phyloP scores from a whole-genome alignment of 108 stramenopile species.

The Craspedostauros australis region DNA sequence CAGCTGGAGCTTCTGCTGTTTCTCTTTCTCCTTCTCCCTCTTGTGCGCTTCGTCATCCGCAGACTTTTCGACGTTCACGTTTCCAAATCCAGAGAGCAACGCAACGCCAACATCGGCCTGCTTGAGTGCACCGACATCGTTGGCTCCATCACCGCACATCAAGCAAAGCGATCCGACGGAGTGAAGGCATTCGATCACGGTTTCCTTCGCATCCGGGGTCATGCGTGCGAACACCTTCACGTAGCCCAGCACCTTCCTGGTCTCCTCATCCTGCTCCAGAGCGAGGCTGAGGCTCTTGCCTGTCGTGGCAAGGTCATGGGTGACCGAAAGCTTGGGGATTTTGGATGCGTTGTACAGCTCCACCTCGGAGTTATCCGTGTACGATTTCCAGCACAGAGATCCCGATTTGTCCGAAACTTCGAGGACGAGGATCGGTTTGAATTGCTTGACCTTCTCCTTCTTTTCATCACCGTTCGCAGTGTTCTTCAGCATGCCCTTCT shows the following conservation, averaged over 20 bases:
- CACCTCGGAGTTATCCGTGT: slow-evolving; percentile 65
- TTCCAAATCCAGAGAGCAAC: slow-evolving; percentile 90
- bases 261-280: slow-evolving; percentile 63
- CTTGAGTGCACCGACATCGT: slow-evolving; percentile 90
- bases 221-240: slow-evolving; percentile 95
- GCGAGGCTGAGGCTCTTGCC: slow-evolving; percentile 71
- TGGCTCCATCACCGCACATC: slow-evolving; percentile 98
- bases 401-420: slow-evolving; percentile 39
- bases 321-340: slow-evolving; percentile 59
- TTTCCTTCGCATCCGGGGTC: slow-evolving; percentile 96
- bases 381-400: slow-evolving; percentile 76
- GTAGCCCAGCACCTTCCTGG: slow-evolving; percentile 60
- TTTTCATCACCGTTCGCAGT: slow-evolving; percentile 1
- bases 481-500: background rate
- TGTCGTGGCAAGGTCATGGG: slow-evolving; percentile 81
- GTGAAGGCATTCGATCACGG: slow-evolving; percentile 85
- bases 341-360: slow-evolving; percentile 43
- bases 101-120: slow-evolving; percentile 94
- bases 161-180: slow-evolving; percentile 75
- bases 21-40: slow-evolving; percentile 50
- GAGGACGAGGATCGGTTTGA: slow-evolving; percentile 73
- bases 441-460: slow-evolving; percentile 14
- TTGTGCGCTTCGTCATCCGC: slow-evolving; percentile 23
- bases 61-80: slow-evolving; percentile 76
- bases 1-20: slow-evolving; percentile 54